phyloP scores from a whole-genome alignment of 306 rosid genomes.

The Astragalus glycyphyllos region DNA sequence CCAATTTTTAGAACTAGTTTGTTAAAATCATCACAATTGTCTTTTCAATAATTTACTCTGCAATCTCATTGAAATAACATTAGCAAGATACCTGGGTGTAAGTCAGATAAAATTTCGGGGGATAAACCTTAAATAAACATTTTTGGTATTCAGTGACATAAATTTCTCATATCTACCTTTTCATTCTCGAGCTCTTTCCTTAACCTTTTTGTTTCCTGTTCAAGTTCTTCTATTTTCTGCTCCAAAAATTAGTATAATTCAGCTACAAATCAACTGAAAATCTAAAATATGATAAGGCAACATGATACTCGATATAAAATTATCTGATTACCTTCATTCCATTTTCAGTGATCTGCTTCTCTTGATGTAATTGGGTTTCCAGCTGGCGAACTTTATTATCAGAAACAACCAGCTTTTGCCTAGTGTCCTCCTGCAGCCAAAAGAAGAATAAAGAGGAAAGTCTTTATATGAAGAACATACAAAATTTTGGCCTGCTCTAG shows the following conservation, averaged over 20 bases:
- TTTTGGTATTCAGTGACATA: slow-evolving; percentile 21
- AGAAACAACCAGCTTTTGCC: slow-evolving; percentile 81
- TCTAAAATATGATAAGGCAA: slow-evolving; percentile 23
- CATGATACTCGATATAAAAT: slow-evolving; percentile 3
- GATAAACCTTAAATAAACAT: slow-evolving; percentile 3
- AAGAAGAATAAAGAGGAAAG: slow-evolving; percentile 40
- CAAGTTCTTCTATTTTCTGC: slow-evolving; percentile 85
- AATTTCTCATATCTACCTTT: slow-evolving; percentile 73
- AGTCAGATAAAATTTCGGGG: neutral
- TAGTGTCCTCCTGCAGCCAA: slow-evolving; percentile 77
- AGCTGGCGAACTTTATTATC: slow-evolving; percentile 88
- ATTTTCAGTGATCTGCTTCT: slow-evolving; percentile 67
- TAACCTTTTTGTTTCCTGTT: slow-evolving; percentile 62
- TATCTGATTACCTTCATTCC: slow-evolving; percentile 60
- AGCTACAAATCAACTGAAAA: slow-evolving; percentile 37
- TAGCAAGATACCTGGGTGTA: slow-evolving; percentile 26
- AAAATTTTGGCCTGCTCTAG: no score
- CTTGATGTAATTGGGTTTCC: slow-evolving; percentile 74
- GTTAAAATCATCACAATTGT: slow-evolving; percentile 1
- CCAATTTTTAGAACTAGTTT: neutral
- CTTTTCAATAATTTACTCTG: slow-evolving; percentile 21
- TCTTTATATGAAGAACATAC: slow-evolving; percentile 10
- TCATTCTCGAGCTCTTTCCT: slow-evolving; percentile 84
- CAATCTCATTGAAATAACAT: slow-evolving; percentile 32
- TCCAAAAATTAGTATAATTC: slow-evolving; percentile 48